A percentile compares a stretch with the other conserved stretches of the same genome.
Evolutionary conservation across 257 asterid genomes (phyloP).

Genomic region (Paraleonurus japonicus): DNA sequence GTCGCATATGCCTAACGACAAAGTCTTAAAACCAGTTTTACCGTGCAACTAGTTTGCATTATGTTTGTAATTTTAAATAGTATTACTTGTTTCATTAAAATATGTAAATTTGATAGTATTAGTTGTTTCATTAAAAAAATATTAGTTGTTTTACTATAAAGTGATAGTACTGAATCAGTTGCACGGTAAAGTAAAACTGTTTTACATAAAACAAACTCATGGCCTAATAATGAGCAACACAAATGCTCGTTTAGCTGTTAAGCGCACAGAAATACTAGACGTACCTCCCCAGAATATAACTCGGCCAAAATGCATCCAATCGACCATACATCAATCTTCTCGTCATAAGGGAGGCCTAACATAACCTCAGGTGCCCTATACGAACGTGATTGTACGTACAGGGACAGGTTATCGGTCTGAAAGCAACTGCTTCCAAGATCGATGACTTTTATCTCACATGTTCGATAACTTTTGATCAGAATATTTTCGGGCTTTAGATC

Average conservation of each 20-base stretch:
- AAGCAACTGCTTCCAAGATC: slow-evolving; percentile 98
- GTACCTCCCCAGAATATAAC: slow-evolving; percentile 83
- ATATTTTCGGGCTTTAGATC: slow-evolving; percentile 92
- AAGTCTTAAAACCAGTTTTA: too few relatives aligned
- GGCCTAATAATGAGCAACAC: neutral
- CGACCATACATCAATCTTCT: slow-evolving; percentile 87
- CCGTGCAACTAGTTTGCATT: too few relatives aligned
- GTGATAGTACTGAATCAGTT: too few relatives aligned
- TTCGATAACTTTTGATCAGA: slow-evolving; percentile 71
- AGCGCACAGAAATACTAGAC: neutral
- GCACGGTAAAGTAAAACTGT: too few relatives aligned
- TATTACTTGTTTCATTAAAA: too few relatives aligned
- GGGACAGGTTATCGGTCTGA: slow-evolving; percentile 59
- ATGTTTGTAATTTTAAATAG: too few relatives aligned
- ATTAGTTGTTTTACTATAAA: too few relatives aligned
- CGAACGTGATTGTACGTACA: slow-evolving; percentile 86
- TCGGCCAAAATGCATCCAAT: slow-evolving; percentile 86
- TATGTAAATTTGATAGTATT: too few relatives aligned
- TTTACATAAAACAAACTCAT: neutral
- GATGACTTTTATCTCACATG: slow-evolving; percentile 78
- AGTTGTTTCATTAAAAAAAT: too few relatives aligned
- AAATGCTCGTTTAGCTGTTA: neutral
- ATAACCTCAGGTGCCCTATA: slow-evolving; percentile 94
- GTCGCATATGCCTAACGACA: neutral
- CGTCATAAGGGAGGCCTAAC: slow-evolving; percentile 73